phyloP scores from a whole-genome alignment of 192 early-diverging fungal species.

The Coemansia sp. region DNA sequence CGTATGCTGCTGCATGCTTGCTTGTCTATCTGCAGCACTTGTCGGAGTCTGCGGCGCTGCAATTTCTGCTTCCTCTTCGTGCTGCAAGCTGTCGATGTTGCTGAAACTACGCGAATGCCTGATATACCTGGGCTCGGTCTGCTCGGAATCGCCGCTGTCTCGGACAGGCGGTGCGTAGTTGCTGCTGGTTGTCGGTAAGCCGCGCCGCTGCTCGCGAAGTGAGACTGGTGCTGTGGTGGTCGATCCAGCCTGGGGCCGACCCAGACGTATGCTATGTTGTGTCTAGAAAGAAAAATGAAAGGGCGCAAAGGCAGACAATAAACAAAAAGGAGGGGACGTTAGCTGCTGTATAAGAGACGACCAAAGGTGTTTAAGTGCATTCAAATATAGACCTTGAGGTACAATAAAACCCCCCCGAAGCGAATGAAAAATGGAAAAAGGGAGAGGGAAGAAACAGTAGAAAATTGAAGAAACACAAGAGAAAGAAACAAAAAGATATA shows the following conservation, averaged over 20 bases:
- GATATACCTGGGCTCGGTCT: conserved; percentile 5
- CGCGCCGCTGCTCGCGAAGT: conserved; percentile 9
- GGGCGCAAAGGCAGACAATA: neutral
- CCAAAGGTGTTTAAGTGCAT: no score
- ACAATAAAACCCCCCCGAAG: no score
- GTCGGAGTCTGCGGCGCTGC: neutral
- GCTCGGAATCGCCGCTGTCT: neutral
- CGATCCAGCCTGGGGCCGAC: conserved; percentile 5
- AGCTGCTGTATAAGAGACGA: no score
- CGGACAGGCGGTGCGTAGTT: neutral
- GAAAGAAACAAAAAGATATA: no score
- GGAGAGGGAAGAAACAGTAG: neutral
- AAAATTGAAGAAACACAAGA: no score
- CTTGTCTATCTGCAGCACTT: neutral
- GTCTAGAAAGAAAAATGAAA: neutral
- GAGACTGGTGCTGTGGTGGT: neutral
- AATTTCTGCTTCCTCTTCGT: neutral
- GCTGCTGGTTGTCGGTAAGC: neutral
- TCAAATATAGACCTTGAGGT: no score
- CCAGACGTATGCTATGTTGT: neutral
- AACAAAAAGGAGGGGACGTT: neutral
- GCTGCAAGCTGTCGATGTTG: conserved; percentile 2
- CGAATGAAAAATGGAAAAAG: neutral
- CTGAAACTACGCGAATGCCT: conserved; percentile 25
- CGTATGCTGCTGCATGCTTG: conserved; percentile 2